Percentiles rank a stretch among this genome's conserved stretches.
phyloP scores from a whole-genome alignment of 129 eudicot species.

The Oenanthe sinensis region DNA sequence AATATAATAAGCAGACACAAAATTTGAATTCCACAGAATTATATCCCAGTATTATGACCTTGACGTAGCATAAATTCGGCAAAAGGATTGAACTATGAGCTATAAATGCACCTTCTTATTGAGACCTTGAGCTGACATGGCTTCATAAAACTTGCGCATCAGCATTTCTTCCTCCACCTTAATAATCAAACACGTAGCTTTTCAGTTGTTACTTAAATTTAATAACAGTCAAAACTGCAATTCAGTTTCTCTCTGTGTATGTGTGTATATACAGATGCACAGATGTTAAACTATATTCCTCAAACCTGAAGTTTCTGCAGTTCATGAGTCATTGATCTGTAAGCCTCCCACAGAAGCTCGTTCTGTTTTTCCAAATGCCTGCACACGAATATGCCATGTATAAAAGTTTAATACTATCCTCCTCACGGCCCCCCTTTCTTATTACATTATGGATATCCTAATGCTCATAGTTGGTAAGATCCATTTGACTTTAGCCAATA shows the following conservation, averaged over 20 bases:
- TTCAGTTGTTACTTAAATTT: not conserved
- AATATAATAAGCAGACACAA: not conserved
- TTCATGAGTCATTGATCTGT: slow-evolving; percentile 62
- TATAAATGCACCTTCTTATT: slow-evolving; percentile 23
- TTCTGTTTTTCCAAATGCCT: slow-evolving; percentile 91
- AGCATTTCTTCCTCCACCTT: slow-evolving; percentile 87
- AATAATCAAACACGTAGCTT: slow-evolving; percentile 4
- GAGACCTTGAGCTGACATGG: slow-evolving; percentile 46
- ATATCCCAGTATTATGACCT: not conserved
- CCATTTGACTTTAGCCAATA: not conserved
- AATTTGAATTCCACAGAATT: not conserved
- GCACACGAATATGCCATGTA: slow-evolving; percentile 9
- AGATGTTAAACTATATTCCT: not conserved
- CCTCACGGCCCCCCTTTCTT: not conserved
- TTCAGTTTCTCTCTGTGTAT: not conserved
- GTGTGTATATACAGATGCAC: not conserved
- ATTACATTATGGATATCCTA: not conserved
- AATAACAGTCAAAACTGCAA: not conserved
- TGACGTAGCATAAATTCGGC: not conserved
- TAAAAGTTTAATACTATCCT: not conserved
- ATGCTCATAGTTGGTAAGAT: not conserved
- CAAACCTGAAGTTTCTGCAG: slow-evolving; percentile 67
- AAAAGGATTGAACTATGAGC: not conserved
- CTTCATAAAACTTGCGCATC: slow-evolving; percentile 59
- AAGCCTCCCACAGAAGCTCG: slow-evolving; percentile 61